Percentiles rank a stretch among this genome's conserved stretches.
Evolutionary conservation across 2,329 filamentous ascomycete genomes (phyloP).

Genomic region (Didymellaceae sp.): DNA sequence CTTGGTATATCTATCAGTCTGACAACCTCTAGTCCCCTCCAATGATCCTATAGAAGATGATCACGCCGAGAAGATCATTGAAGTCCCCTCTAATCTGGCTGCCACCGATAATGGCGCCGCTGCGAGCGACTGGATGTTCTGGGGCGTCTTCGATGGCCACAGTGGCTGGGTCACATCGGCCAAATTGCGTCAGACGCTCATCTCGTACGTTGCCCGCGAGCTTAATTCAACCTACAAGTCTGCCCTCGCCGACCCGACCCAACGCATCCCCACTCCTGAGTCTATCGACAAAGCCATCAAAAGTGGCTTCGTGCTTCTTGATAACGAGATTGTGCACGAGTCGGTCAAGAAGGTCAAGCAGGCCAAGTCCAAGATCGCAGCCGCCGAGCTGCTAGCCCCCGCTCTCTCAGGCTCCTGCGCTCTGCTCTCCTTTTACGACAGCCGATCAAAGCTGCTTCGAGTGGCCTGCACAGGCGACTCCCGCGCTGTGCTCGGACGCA

Average conservation of each 20-base stretch:
- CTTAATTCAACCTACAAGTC: constrained; percentile 90
- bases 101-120: constrained; percentile 61
- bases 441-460: constrained; percentile 81
- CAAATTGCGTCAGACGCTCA: constrained; percentile 89
- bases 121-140: constrained; percentile 97
- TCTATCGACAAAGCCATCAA: constrained; percentile 93
- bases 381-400: constrained; percentile 88
- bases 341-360: constrained; percentile 92
- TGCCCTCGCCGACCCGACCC: constrained; percentile 63
- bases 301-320: constrained; percentile 83
- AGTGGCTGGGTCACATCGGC: constrained; percentile 98
- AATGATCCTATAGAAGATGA: constrained; percentile 99
- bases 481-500: constrained; percentile 87
- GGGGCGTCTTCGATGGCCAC: constrained; percentile 98
- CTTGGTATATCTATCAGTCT: too few relatives aligned
- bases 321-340: constrained; percentile 93
- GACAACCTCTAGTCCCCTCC: constrained; percentile 82
- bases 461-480: constrained; percentile 97
- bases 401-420: constrained; percentile 97
- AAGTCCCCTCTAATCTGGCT: constrained; percentile 71
- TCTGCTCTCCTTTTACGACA: constrained; percentile 95
- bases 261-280: constrained; percentile 73
- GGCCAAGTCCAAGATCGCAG: constrained; percentile 85
- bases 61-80: constrained; percentile 96
- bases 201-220: constrained; percentile 90